Evolutionary conservation across 2,329 filamentous ascomycete species (phyloP), one percentile per base, ranked within the genome.

Genomic region (Cordyceps cicadae): DNA sequence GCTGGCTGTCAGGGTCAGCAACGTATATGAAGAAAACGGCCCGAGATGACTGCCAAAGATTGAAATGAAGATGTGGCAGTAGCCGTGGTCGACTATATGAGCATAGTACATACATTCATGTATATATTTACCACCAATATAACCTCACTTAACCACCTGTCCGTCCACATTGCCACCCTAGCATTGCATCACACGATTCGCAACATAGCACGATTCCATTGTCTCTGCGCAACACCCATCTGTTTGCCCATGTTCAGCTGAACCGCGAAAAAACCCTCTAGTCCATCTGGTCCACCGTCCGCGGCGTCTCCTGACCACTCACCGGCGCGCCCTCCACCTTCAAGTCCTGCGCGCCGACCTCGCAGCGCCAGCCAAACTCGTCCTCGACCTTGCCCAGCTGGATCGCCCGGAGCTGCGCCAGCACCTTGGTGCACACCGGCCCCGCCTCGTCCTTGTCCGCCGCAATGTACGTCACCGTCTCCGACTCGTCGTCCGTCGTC

Each of bases 301-400:
- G 52, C 37, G 67, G 66, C 7, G 66, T 64, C 17, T 50, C 65
- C 48, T 67, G 64, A 0, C 66, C 66, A 24, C 66, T 67, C n/a
- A 61, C 62, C 24, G 39, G 51, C 57, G 60, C 66, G 5, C 67
- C 69, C n/a, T 67, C 66, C 11, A 77, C 75, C 63, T 78, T 76
- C 56, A 67, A 69, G 63, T 85, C 80, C 59, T 72, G 74, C 55
- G 74, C 76, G 8, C 67, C 69, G 8, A 86, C 77, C 8, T 71
- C 67, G 55, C 75, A 70, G 53, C 83, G 81, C 92, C 92, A 97
- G 4, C 84, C 85, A 70, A 92, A 89, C 61, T 78, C 76, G 71
- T 97, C 93, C 71, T 88, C 78, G 48, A 88, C 77, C 74, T 88
- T 90, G 32, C 92, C 92, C 43, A 84, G 81, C 78, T 97, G 93